phyloP scores from a whole-genome alignment of 306 rosid genomes.

The Sicyos edulis region DNA sequence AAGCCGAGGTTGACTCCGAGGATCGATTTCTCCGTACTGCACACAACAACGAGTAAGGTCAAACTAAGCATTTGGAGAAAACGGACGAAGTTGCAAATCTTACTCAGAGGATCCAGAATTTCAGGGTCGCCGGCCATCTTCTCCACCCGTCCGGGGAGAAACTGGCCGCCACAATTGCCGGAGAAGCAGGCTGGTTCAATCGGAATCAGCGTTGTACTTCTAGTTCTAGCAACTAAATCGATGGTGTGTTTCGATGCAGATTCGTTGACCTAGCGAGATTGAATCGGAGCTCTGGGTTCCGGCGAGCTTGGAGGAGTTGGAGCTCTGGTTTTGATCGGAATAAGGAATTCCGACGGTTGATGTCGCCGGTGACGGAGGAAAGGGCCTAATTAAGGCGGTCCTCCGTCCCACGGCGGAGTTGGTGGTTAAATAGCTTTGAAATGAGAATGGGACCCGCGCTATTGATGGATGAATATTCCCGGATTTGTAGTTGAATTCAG shows the following conservation, averaged over 20 bases:
- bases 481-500: background rate
- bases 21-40: constrained; percentile 28
- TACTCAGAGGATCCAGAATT: constrained; percentile 47
- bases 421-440: background rate
- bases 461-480: background rate
- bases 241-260: background rate
- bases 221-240: background rate
- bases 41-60: background rate
- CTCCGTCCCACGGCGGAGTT: background rate
- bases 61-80: constrained; percentile 2
- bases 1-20: constrained; percentile 7
- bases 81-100: background rate
- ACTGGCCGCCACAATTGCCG: background rate
- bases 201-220: background rate
- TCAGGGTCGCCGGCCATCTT: constrained; percentile 24
- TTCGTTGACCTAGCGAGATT: background rate
- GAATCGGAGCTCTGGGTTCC: background rate
- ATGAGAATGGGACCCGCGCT: background rate
- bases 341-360: background rate
- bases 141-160: background rate
- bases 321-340: background rate
- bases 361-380: constrained; percentile 6
- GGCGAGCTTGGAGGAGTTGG: too few relatives aligned
- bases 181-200: background rate
- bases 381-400: background rate